A percentile compares a stretch with the other conserved stretches of the same genome.
Evolutionary conservation across 148 eudicot species (phyloP).

Genomic region (Rhododendron mucronatum): DNA sequence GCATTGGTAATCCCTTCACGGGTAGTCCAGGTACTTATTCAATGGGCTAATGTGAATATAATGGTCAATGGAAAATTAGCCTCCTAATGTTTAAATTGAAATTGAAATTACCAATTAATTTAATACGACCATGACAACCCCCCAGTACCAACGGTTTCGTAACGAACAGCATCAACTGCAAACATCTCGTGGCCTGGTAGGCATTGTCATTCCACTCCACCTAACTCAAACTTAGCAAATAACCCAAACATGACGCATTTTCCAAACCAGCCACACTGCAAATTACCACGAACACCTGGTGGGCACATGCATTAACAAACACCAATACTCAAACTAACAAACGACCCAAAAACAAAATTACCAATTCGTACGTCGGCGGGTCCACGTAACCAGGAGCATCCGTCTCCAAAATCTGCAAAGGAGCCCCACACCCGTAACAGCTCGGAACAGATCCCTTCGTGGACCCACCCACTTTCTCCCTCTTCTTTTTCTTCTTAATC

Average conservation of each 20-base stretch:
- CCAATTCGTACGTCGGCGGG: conserved; percentile 63
- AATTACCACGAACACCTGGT: conserved; percentile 8
- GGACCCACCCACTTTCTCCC: conserved; percentile 34
- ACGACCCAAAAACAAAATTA: conserved; percentile 11
- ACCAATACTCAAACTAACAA: not conserved
- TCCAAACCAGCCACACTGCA: not conserved
- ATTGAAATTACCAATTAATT: not conserved
- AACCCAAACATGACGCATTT: not conserved
- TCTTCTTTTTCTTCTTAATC: conserved; percentile 45
- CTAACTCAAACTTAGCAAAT: not conserved
- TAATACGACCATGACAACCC: not conserved
- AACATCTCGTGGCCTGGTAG: not conserved
- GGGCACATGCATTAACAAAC: not conserved
- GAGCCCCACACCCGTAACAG: conserved; percentile 98
- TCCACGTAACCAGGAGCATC: conserved; percentile 95
- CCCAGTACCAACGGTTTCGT: not conserved
- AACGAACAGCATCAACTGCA: not conserved
- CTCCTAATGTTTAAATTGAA: not conserved
- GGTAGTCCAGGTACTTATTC: not conserved
- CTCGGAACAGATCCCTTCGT: conserved; percentile 28
- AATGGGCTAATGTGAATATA: not conserved
- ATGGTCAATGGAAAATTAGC: not conserved
- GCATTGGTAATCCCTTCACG: not conserved
- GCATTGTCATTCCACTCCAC: conserved; percentile 1
- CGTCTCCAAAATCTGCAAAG: conserved; percentile 58